Conservation (phyloP, 441 rosid genomes). For the Eutrema salsugineum region DNA sequence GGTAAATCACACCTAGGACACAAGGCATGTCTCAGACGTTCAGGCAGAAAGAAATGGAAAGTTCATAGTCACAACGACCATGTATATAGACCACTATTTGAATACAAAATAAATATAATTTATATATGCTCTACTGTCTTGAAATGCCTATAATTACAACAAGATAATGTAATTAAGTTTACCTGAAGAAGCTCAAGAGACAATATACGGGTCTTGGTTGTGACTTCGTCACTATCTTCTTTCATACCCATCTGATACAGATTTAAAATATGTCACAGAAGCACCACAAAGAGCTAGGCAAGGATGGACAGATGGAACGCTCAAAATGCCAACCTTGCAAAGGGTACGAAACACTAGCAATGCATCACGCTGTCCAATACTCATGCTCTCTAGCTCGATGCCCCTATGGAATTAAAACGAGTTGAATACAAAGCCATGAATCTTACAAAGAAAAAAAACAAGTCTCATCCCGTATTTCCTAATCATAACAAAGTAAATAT, state of each 20-base stretch:
- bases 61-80: neutral
- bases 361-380: conserved; percentile 94
- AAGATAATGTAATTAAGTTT: conserved; percentile 24
- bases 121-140: conserved; percentile 9
- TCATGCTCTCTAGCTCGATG: conserved; percentile 94
- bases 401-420: conserved; percentile 50
- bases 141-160: conserved; percentile 21
- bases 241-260: conserved; percentile 94
- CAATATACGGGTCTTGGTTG: conserved; percentile 84
- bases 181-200: conserved; percentile 99
- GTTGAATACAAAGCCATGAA: conserved; percentile 10
- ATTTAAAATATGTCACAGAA: conserved; percentile 21
- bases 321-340: conserved; percentile 79
- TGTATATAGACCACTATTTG: neutral
- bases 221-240: conserved; percentile 96
- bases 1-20: conserved; percentile 5
- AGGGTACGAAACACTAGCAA: conserved; percentile 95
- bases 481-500: conserved; percentile 1
- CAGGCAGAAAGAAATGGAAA: conserved; percentile 8
- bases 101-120: neutral
- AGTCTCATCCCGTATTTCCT: conserved; percentile 8
- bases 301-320: conserved; percentile 14
- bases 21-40: neutral
- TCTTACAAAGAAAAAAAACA: conserved; percentile 2
- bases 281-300: conserved; percentile 22